Base-by-base conservation (phyloP, 2,329 filamentous ascomycete species). In the Botrytis deweyae region DNA sequence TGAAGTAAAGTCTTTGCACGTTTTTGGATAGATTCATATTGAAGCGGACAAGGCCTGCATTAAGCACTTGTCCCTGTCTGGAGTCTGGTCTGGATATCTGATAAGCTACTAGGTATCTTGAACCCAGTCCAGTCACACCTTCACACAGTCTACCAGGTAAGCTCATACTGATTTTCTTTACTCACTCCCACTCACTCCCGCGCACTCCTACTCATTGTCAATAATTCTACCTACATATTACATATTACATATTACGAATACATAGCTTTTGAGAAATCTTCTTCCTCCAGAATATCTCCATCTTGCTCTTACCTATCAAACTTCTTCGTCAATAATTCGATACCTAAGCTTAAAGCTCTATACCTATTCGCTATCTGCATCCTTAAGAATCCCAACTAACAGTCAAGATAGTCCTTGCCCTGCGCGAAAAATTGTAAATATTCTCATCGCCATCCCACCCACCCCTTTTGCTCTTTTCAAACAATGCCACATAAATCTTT, bases 401-500 rank as follows among this genome's bases (percentile, higher is more conserved):
- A 38, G 22, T 22, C n/a, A 42, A 29, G n/a, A 33, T 40, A 55
- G 33, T 68, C n/a, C 33, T 40, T 55, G 16, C 33, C 36, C 33
- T 18, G 9, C 25, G 29, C n/a, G 25, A 64, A 64, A 58, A 64
- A 64, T 42, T 42, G 38, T 42, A 29, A 68, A 68, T 29, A 52
- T 20, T 40, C 46, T 40, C 65, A 68, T 55, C 46, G 25, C 38
- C 36, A 29, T 36, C 40, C 36, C 44, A 18, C 29, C 14, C 52
- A 58, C n/a, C n/a, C 44, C 46, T n/a, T 40, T 52, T n/a, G 22
- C 46, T 52, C 64, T 25, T 14, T 55, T 40, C 36, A 42, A 68
- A 68, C 18, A 58, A 68, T 68, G 66, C 66, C 49, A 42, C 22
- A 33, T 42, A 36, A 58, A 58, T 68, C 22, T 42, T 40, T 42